Evolutionary conservation across 257 asterid genomes (phyloP), one percentile per base, ranked within the genome.

Genomic region (Haberlea rhodopensis): DNA sequence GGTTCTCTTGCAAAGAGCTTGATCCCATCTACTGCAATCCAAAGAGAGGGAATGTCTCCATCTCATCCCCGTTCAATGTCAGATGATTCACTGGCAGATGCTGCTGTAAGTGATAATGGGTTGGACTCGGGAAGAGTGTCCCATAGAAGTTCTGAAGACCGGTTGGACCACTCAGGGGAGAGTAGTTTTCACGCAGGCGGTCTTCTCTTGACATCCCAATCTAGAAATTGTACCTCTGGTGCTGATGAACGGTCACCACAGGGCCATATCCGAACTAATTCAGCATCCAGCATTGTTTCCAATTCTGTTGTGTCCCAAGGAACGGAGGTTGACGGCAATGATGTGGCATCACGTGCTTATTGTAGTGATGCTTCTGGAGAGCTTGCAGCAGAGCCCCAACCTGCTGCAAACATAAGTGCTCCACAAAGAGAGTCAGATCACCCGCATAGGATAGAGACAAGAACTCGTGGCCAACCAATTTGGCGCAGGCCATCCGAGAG

Each of bases 401-500:
- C 86, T 54, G 77, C 78, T 60, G 71, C 78, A 53, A 80, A 66
- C 57, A 22, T 64, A 69, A 70, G 31, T 60, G 67, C 68, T 58
- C 76, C 82, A 18, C 87, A 59, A 58, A 82, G 88, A 71, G 92
- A 75, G 46, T 66, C 83, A 27, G 79, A 72, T 68, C 77, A 80
- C 70, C 84, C 74, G 31, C 67, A 81, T 56, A 76, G 78, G 70
- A 73, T 75, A 66, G 96, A 83, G 60, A 67, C 84, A 6, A 75
- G 91, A 76, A 65, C 84, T 65, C 89, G 87, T 40, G 75, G 85
- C 70, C 96, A 84, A 68, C 55, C 83, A 53, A 70, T 85, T 24
- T 85, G 89, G 88, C 88, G 85, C 37, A 73, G 89, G 73, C 82
- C 95, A 59, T 77, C 89, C 34, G 89, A 86, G 27, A 82, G 84